phyloP scores from a whole-genome alignment of 2,329 filamentous ascomycete genomes.

The Talaromyces amestolkiae region DNA sequence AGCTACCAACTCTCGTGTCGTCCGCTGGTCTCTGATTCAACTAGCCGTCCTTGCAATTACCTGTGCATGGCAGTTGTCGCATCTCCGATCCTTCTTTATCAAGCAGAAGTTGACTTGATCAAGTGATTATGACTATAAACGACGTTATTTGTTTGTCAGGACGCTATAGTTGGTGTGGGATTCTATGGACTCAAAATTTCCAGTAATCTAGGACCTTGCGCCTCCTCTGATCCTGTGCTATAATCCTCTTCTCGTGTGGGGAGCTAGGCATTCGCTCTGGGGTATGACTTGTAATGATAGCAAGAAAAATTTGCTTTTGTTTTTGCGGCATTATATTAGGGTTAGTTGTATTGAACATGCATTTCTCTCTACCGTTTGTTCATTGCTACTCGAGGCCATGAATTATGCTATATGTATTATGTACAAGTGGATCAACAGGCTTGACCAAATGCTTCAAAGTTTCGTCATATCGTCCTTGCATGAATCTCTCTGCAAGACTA shows the following conservation, averaged over 20 bases:
- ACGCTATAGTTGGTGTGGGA: neutral
- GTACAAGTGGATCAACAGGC: neutral
- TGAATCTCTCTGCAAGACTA: neutral
- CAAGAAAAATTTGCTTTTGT: constrained; percentile 6
- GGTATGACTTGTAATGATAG: constrained; percentile 16
- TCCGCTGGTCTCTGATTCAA: constrained; percentile 92
- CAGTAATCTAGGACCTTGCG: neutral
- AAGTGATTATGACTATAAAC: neutral
- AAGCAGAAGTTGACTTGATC: constrained; percentile 95
- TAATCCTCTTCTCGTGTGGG: neutral
- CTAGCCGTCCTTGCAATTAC: constrained; percentile 78
- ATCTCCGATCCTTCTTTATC: constrained; percentile 97
- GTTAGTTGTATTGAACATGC: neutral
- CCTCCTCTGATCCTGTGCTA: neutral
- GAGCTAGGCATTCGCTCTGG: neutral
- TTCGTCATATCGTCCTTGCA: neutral
- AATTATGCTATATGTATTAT: neutral
- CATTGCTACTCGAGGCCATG: neutral
- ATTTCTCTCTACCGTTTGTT: neutral
- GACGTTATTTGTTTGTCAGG: neutral
- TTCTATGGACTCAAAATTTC: neutral
- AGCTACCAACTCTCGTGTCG: constrained; percentile 82
- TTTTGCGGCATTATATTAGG: constrained; percentile 4
- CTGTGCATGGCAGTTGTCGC: constrained; percentile 95
- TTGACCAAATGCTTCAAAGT: neutral